Base-by-base conservation (phyloP, 257 asterid species). In the Paraleonurus japonicus region DNA sequence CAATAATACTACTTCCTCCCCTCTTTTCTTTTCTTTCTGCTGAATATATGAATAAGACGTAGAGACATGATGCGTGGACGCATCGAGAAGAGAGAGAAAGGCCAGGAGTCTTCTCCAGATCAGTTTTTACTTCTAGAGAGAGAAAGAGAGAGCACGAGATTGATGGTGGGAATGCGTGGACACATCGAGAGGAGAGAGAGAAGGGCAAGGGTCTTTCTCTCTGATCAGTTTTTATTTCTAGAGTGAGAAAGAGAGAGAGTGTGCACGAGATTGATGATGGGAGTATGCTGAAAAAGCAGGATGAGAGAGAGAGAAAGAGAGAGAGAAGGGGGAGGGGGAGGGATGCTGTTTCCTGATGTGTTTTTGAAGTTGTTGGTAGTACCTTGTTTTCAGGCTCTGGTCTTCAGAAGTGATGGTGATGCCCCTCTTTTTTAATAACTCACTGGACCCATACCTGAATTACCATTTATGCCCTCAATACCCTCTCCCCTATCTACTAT, bases 221-320 rank as follows among this genome's bases (percentile, higher is more conserved):
- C 58, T 50, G 10, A n/a, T 47, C 37, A 32, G 3, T 48, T 17
- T 47, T 45, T 4, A 47, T 47, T 47, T 47, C 9, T 47, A 47
- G 54, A 47, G 47, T 0, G 47, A 39, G 45, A 53, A 4, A 33
- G 50, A 7, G 60, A 4, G 71, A 0, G 35, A 19, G 61, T 3
- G 17, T 22, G 65, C 47, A 63, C 17, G 69, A 66, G 22, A 79
- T 69, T 26, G 75, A 54, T 45, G 77, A 61, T 76, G 78, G 58
- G 82, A 73, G 64, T 80, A 68, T 68, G 85, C 79, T 75, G 86
- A 77, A 83, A 80, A 78, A 37, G 85, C 71, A 73, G 73, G 65
- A 77, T 32, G 75, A 47, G 23, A 65, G 66, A 79, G 73, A 59
- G 27, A 53, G 68, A n/a, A 28, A 39, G 81, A 64, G 75, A 67